Percentiles rank a stretch among this genome's conserved stretches.
phyloP scores from a whole-genome alignment of 2,329 filamentous ascomycete genomes.

The Xylariaceae sp. region DNA sequence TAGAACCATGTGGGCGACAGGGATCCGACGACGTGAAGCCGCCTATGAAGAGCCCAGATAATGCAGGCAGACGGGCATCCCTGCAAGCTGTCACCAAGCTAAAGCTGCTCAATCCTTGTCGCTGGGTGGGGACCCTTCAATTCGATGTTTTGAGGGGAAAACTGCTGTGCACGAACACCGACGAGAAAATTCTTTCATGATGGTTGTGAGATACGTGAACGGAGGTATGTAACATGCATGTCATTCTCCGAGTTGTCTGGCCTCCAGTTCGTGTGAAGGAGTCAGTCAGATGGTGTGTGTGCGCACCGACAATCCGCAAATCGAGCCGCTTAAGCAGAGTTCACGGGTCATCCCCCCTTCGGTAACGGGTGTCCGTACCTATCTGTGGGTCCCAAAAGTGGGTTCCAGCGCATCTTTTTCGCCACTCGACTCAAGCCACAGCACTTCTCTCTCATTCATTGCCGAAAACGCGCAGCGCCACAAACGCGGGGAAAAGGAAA shows the following conservation, averaged over 20 bases:
- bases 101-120: background rate
- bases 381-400: background rate
- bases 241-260: background rate
- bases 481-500: background rate
- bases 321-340: background rate
- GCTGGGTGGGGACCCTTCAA: background rate
- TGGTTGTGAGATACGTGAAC: background rate
- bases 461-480: background rate
- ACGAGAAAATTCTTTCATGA: background rate
- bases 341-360: background rate
- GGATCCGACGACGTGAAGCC: slow-evolving; percentile 5
- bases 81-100: slow-evolving; percentile 2
- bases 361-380: background rate
- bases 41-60: background rate
- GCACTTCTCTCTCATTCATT: background rate
- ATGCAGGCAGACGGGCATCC: no score
- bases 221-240: background rate
- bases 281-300: no score
- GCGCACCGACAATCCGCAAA: no score
- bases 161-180: no score
- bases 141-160: background rate
- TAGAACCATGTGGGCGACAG: slow-evolving; percentile 20
- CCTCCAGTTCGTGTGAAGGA: no score
- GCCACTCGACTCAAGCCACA: background rate
- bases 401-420: background rate